Conservation (phyloP, 1,139 yeast species). For the Yamadazyma triangularis region DNA sequence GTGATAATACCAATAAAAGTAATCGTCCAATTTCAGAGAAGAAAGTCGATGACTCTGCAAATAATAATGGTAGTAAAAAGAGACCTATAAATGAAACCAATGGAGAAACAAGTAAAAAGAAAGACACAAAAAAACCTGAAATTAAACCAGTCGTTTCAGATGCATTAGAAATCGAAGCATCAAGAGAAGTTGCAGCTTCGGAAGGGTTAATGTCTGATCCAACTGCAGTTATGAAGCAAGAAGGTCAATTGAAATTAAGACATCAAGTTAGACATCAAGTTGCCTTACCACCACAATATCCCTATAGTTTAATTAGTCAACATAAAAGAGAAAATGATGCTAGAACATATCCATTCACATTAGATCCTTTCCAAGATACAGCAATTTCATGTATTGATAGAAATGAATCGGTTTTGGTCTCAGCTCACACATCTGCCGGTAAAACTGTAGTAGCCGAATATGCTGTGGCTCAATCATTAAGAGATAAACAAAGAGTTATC, state of each 20-base stretch:
- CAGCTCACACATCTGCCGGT: conserved; percentile 99
- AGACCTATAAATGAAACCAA: conserved; percentile 11
- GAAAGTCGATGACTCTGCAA: conserved; percentile 13
- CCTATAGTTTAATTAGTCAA: conserved; percentile 82
- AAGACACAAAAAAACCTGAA: conserved; percentile 21
- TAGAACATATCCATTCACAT: conserved; percentile 81
- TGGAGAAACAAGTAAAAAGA: conserved; percentile 11
- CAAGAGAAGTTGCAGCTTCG: conserved; percentile 79
- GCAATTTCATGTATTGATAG: conserved; percentile 93
- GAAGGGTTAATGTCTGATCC: conserved; percentile 55
- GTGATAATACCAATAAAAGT: conserved; percentile 33
- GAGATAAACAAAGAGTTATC: conserved; percentile 90
- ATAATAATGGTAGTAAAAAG: conserved; percentile 10
- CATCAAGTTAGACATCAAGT: conserved; percentile 98
- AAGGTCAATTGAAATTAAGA: conserved; percentile 62
- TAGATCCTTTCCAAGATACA: conserved; percentile 96
- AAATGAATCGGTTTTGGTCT: conserved; percentile 91
- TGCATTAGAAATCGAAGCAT: conserved; percentile 85
- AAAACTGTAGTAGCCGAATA: conserved; percentile 98
- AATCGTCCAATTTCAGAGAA: conserved; percentile 9
- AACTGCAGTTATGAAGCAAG: conserved; percentile 29
- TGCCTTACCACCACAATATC: conserved; percentile 88
- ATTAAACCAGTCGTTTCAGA: conserved; percentile 77
- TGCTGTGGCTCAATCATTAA: conserved; percentile 91
- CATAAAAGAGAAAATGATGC: conserved; percentile 76